A percentile compares a stretch with the other conserved stretches of the same genome.
Evolutionary conservation across 768 basidiomycete genomes (phyloP).

Genomic region (Macrolepiota fuliginosa): DNA sequence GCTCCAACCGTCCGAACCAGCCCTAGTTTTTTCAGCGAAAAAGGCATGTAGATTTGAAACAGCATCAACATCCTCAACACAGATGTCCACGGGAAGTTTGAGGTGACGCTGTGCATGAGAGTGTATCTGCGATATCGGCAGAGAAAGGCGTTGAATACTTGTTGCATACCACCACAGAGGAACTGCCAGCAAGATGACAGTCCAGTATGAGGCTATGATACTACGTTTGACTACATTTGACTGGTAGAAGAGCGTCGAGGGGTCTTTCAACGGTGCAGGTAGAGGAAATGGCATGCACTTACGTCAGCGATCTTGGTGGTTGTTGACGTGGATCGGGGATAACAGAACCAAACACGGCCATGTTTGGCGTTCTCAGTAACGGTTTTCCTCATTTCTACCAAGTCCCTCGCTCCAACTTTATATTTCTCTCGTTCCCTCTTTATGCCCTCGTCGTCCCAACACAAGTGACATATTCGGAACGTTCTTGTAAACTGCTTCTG

Average conservation of each 20-base stretch:
- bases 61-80: conserved; percentile 15
- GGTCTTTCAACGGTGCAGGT: conserved; percentile 38
- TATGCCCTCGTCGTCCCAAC: conserved; percentile 7
- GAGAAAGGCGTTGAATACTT: conserved; percentile 76
- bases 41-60: conserved; percentile 20
- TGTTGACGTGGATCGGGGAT: conserved; percentile 20
- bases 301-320: conserved; percentile 4
- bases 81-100: conserved; percentile 45
- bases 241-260: conserved; percentile 53
- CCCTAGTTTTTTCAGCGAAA: conserved; percentile 18
- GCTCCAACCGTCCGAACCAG: conserved; percentile 24
- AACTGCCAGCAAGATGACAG: conserved; percentile 68
- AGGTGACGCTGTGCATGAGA: conserved; percentile 46
- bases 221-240: conserved; percentile 44
- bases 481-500: neutral
- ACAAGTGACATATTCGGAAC: neutral
- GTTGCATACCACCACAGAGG: conserved; percentile 96
- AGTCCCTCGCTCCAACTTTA: conserved; percentile 9
- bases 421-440: neutral
- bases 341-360: conserved; percentile 24
- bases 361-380: conserved; percentile 22
- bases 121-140: conserved; percentile 62
- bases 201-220: conserved; percentile 78
- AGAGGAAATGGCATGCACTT: conserved; percentile 16
- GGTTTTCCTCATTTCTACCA: conserved; percentile 13